Base-by-base conservation (phyloP, 805 yeast species). In the Priceomyces melissophilus region DNA sequence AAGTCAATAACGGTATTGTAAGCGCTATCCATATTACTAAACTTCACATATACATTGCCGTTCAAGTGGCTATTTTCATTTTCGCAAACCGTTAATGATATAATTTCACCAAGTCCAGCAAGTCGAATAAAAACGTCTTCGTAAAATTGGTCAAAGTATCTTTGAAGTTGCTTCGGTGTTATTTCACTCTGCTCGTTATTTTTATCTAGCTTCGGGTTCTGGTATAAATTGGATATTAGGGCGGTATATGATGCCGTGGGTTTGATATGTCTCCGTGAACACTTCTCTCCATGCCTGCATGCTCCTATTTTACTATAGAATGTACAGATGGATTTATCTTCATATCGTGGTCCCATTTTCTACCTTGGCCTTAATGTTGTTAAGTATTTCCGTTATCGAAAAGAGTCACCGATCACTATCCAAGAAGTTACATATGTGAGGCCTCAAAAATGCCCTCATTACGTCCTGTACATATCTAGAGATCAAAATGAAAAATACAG, bases 281-380 rank as follows among this genome's bases (percentile, higher is more conserved):
- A 90, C 52, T 82, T 83, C 43, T 82, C 89, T 0, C 96, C 96
- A 59, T 90, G 96, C 44, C 96, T 73, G 54, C 98, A 90, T 0
- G 96, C 95, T 0, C 98, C 98, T 25, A 88, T 86, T 57, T 84
- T 87, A 46, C 75, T 70, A 56, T 81, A 88, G 57, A 89, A 89
- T 30, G 78, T 67, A 48, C 83, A 77, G n/a, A 27, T 34, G 27
- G 35, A 23, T 27, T 31, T 39, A 30, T 36, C 39, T 12, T 43
- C 42, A 10, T 16, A 34, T 11, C 37, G 10, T n/a, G 26, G 23
- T 25, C 31, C 35, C 42, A 39, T 39, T 20, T 20, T 8, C 4
- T 8, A 20, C 7, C 7, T 20, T 20, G 25, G 4, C 25, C 25
- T 4, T 20, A 20, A 8, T 20, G 8, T 5, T 20, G 8, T n/a